These are phyloP conservation scores for Pichia sp. DNA, from an alignment of 1,139 yeast species.

Conservation along the genomic window DNA sequence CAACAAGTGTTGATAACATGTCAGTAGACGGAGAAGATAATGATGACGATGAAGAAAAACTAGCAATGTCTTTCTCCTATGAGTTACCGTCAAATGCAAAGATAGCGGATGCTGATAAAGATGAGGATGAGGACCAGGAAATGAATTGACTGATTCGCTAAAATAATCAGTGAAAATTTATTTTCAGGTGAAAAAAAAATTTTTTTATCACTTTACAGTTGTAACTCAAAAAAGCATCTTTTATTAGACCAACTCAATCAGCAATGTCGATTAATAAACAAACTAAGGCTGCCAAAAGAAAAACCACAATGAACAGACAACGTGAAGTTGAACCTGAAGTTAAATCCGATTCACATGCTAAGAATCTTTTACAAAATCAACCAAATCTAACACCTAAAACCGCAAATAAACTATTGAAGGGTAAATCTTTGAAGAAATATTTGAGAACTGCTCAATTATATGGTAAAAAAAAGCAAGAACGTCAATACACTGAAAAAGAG, in stretches of 20 bases:
- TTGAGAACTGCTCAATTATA: slow-evolving; percentile 57
- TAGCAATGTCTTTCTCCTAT: no score
- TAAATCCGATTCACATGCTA: slow-evolving; percentile 51
- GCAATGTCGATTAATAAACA: slow-evolving; percentile 30
- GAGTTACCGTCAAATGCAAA: no score
- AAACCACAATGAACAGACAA: slow-evolving; percentile 40
- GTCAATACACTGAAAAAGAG: slow-evolving; percentile 67
- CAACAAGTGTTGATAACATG: not conserved
- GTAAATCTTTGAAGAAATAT: slow-evolving; percentile 52
- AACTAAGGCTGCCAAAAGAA: slow-evolving; percentile 51
- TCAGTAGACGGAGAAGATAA: not conserved
- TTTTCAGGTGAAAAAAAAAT: not conserved
- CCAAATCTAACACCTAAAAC: slow-evolving; percentile 63
- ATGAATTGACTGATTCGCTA: not conserved
- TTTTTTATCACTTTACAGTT: no score
- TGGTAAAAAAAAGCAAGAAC: slow-evolving; percentile 58
- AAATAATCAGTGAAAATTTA: not conserved
- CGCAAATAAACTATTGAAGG: slow-evolving; percentile 34
- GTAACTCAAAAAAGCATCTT: no score
- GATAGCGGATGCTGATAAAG: no score
- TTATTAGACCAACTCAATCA: not conserved
- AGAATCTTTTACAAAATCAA: slow-evolving; percentile 51
- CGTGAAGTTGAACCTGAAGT: slow-evolving; percentile 63
- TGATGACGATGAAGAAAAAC: not conserved
- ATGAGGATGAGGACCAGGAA: no score